phyloP scores from a whole-genome alignment of 768 basidiomycete genomes.

The Daedaleopsis nitida region DNA sequence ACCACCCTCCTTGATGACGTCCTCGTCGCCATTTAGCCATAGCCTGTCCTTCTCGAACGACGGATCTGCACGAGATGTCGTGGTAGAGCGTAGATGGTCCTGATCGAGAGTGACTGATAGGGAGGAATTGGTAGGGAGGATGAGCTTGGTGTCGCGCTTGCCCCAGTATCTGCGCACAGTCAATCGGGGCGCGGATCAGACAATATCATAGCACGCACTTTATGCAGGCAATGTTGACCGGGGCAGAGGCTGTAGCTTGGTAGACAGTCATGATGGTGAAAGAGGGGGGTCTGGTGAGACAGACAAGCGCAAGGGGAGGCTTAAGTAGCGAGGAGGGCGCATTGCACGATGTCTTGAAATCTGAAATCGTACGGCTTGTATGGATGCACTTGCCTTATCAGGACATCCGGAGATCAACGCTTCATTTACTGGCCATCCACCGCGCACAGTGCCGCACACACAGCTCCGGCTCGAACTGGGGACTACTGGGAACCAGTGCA shows the following conservation, averaged over 20 bases:
- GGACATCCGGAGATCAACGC: constrained; percentile 15
- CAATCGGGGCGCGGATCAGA: constrained; percentile 5
- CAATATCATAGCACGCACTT: constrained; percentile 54
- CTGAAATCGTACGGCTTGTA: constrained; percentile 26
- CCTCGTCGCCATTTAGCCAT: constrained; percentile 95
- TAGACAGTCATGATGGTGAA: constrained; percentile 54
- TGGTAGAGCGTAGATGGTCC: constrained; percentile 92
- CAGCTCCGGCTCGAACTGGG: too few species aligned
- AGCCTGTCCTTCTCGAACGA: constrained; percentile 75
- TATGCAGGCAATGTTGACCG: constrained; percentile 98
- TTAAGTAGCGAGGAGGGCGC: constrained; percentile 15
- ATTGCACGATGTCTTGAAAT: constrained; percentile 29
- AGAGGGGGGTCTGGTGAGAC: constrained; percentile 8
- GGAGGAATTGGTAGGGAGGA: constrained; percentile 96
- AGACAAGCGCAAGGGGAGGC: constrained; percentile 1
- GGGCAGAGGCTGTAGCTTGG: constrained; percentile 89
- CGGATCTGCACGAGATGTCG: constrained; percentile 84
- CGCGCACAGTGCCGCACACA: too few species aligned
- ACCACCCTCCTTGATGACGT: constrained; percentile 81
- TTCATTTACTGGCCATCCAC: too few species aligned
- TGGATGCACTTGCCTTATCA: constrained; percentile 9
- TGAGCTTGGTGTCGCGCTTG: constrained; percentile 93
- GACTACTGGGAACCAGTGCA: neutral
- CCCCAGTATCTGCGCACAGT: constrained; percentile 85
- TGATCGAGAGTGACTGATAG: constrained; percentile 98